Evolutionary conservation across 495 filamentous ascomycete genomes (phyloP), one percentile per base, ranked within the genome.

Genomic region (Neurospora sublineolata): DNA sequence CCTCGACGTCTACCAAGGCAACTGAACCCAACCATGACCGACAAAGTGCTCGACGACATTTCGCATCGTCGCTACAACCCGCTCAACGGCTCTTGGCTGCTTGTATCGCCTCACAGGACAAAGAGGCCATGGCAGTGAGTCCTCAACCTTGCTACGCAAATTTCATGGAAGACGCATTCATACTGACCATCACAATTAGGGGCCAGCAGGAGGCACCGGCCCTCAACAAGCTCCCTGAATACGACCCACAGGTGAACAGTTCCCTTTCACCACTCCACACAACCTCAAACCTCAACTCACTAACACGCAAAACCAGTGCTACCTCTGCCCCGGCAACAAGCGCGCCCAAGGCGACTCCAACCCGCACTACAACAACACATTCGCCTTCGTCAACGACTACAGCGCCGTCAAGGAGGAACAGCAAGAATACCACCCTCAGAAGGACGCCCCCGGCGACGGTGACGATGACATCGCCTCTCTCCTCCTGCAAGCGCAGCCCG

Each of bases 111-210:
- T 46, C 95, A 99, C 80, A 85, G 95, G 69, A 97, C 93, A 72
- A 97, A 97, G 87, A 87, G 95, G 71, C 95, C 95, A 75, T 99
- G 95, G 95, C 95, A 97, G 95, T 97, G 83, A 88, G 93, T 68
- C 3, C 30, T 23, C 14, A 7, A 68, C 33, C 16, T 9, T 14
- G 1, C 11, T 4, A 16, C 11, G 46, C 33, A 36, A 36, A 36
- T 36, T 36, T 36, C 33, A 36, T 36, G 6, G 0, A 36, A 36
- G 33, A 6, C 33, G 18, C 18, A n/a, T n/a, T 44, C 41, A 9
- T n/a, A 10, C 18, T 44, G 8, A 46, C n/a, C 6, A 60, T 72
- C 60, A 36, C 64, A 11, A 42, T 4, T 67, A 97, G 94, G 86
- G 95, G 95, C 71, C 91, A 94, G 74, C 92, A 98, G 82, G 95